Conservation (phyloP, 1,139 yeast species). For the Pichia sp. region DNA sequence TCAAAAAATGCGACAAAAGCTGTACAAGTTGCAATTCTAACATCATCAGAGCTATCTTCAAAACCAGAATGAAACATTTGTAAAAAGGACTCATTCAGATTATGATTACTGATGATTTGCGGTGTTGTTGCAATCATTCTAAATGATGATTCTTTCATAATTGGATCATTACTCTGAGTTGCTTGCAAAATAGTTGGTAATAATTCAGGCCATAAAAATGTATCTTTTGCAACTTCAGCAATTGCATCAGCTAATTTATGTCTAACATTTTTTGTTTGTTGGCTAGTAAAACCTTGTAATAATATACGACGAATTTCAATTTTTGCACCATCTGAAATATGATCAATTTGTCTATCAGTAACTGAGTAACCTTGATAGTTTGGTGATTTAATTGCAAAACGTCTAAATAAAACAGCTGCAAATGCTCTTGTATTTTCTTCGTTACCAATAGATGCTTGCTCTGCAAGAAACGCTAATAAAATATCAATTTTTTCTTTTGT, state of each 20-base stretch:
- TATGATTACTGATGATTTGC: slow-evolving; percentile 53
- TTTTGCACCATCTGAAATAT: slow-evolving; percentile 52
- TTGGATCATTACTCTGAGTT: slow-evolving; percentile 45
- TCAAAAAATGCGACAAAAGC: slow-evolving; percentile 91
- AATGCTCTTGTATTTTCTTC: slow-evolving; percentile 54
- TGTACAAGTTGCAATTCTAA: slow-evolving; percentile 83
- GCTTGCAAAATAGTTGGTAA: slow-evolving; percentile 71
- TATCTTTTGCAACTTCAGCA: slow-evolving; percentile 78
- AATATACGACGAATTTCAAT: slow-evolving; percentile 59
- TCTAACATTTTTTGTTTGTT: slow-evolving; percentile 65
- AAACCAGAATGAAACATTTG: slow-evolving; percentile 77
- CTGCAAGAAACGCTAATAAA: slow-evolving; percentile 72
- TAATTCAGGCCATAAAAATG: slow-evolving; percentile 66
- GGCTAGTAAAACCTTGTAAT: slow-evolving; percentile 64
- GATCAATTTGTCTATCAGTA: slow-evolving; percentile 73
- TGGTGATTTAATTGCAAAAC: slow-evolving; percentile 77
- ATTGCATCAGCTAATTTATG: slow-evolving; percentile 93
- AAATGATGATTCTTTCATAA: slow-evolving; percentile 83
- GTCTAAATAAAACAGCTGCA: slow-evolving; percentile 82
- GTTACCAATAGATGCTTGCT: slow-evolving; percentile 61
- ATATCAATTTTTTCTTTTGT: slow-evolving; percentile 56
- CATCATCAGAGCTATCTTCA: slow-evolving; percentile 70
- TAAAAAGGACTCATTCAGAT: slow-evolving; percentile 49
- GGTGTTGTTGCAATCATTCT: slow-evolving; percentile 86
- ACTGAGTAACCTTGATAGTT: slow-evolving; percentile 47